Evolutionary conservation across 768 basidiomycete genomes (phyloP).

Genomic region (Podaxis sp.): DNA sequence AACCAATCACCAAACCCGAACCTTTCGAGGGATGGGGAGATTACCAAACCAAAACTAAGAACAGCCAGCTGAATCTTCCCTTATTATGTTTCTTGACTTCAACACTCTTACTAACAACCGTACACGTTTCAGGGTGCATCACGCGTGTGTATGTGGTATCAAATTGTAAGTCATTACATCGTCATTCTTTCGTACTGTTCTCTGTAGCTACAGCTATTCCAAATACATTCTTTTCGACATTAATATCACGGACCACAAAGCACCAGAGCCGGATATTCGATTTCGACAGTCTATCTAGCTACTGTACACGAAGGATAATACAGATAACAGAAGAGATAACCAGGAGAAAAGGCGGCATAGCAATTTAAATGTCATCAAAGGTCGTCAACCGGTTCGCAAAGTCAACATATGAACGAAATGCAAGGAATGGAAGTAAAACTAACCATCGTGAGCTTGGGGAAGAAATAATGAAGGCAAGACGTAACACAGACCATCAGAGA

Average conservation of each 20-base stretch:
- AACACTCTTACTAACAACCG: slow-evolving; percentile 6
- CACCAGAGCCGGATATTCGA: not conserved
- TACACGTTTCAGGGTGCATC: not conserved
- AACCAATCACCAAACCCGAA: slow-evolving; percentile 44
- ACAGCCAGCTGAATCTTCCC: slow-evolving; percentile 54
- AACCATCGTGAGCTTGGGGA: not conserved
- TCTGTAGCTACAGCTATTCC: not conserved
- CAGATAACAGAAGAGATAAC: not conserved
- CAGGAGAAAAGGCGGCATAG: not conserved
- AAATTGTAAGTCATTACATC: not conserved
- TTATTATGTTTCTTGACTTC: not conserved
- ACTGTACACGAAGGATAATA: slow-evolving; percentile 10
- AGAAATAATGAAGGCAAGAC: not conserved
- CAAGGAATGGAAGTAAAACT: not conserved
- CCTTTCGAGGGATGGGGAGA: slow-evolving; percentile 45
- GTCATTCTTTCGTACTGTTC: not conserved
- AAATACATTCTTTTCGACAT: not conserved
- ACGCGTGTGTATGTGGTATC: not conserved
- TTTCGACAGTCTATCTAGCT: not conserved
- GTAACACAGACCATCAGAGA: not conserved
- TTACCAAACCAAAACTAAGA: slow-evolving; percentile 52
- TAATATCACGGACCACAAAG: not conserved
- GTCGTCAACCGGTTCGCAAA: not conserved
- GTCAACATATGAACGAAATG: not conserved
- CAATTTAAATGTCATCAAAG: not conserved